These are phyloP conservation scores for Coniochaeta hoffmannii DNA, from an alignment of 2,329 filamentous ascomycete genomes.

Conservation along the genomic window DNA sequence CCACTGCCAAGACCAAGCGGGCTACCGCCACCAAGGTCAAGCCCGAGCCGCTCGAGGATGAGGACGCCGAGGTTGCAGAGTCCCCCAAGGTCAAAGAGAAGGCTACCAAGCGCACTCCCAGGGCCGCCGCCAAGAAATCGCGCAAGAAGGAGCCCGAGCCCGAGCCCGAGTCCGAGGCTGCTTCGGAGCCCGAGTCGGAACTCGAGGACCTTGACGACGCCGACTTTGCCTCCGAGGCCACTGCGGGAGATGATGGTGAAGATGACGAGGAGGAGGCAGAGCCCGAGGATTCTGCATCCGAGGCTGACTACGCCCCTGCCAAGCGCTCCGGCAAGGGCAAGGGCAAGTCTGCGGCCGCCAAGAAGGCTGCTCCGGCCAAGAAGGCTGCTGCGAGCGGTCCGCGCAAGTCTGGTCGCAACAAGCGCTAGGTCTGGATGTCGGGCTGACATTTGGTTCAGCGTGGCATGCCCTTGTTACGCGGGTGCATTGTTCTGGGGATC, in stretches of 20 bases:
- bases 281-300: neutral
- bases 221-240: neutral
- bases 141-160: neutral
- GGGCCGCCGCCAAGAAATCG: neutral
- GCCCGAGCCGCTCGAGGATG: constrained; percentile 6
- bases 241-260: neutral
- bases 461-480: neutral
- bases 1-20: constrained; percentile 13
- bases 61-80: constrained; percentile 6
- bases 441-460: neutral
- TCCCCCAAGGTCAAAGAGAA: constrained; percentile 7
- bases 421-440: neutral
- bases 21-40: constrained; percentile 6
- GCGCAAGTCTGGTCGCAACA: neutral
- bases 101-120: neutral
- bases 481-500: neutral
- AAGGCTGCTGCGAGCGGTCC: neutral
- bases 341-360: no score
- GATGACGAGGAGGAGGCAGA: neutral
- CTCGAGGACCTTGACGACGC: constrained; percentile 10
- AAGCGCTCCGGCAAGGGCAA: neutral
- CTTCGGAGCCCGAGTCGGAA: constrained; percentile 7
- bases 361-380: neutral
- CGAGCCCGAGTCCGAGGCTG: constrained; percentile 4
- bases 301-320: neutral